Conservation (phyloP, 306 rosid genomes). For the Parietaria judaica region DNA sequence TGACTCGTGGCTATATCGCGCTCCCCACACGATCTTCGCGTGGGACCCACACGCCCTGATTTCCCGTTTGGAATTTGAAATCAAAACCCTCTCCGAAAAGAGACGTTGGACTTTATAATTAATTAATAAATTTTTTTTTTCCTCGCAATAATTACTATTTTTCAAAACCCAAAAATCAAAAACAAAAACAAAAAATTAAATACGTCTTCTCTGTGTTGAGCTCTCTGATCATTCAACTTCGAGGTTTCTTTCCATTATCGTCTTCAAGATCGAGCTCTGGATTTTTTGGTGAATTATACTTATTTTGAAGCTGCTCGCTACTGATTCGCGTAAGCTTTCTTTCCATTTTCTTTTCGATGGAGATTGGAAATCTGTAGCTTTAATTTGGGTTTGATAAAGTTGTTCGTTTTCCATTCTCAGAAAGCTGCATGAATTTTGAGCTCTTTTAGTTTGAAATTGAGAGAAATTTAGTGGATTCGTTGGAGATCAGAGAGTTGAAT, state of each 20-base stretch:
- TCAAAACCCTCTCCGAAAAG: constrained; percentile 40
- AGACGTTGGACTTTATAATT: constrained; percentile 56
- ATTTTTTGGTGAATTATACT: no score
- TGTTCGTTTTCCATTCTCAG: no score
- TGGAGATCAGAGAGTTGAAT: no score
- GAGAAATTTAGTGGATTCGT: no score
- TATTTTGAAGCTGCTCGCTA: not conserved
- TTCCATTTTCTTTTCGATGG: not conserved
- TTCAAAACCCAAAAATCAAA: constrained; percentile 8
- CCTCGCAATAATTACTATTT: constrained; percentile 15
- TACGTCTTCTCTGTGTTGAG: constrained; percentile 6
- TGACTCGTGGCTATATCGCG: constrained; percentile 21
- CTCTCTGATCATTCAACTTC: not conserved
- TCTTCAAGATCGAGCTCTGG: constrained; percentile 6
- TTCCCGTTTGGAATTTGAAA: constrained; percentile 68
- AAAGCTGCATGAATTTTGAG: no score
- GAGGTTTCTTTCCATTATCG: not conserved
- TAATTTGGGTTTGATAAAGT: no score
- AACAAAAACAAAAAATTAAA: constrained; percentile 17
- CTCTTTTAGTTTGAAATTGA: no score
- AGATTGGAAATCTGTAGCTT: no score
- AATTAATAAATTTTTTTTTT: not conserved
- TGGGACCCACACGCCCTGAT: not conserved
- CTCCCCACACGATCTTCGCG: constrained; percentile 14
- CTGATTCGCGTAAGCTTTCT: constrained; percentile 21